Evolutionary conservation across 2,329 filamentous ascomycete species (phyloP), one percentile per base, ranked within the genome.

Genomic region (Tolypocladium ovalisporum): DNA sequence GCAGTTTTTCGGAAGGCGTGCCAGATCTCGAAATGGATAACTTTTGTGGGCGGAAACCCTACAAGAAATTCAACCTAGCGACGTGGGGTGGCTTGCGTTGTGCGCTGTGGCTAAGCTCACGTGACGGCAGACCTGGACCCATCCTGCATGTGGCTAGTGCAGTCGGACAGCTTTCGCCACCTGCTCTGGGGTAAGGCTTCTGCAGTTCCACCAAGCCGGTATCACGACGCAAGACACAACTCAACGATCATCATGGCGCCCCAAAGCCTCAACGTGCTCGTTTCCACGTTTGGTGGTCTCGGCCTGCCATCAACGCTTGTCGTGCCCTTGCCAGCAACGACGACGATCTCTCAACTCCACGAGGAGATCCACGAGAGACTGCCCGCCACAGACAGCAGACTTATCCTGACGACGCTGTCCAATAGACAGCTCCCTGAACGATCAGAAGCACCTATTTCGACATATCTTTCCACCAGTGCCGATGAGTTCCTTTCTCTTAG

Each of bases 211-310:
- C 17, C 29, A 34, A 19, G 47, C 7, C 44, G 19, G 34, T 10
- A 52, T 52, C 47, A 22, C 47, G 29, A 13, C 47, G 5, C 34
- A 15, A 52, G n/a, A 36, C 57, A 49, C 32, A 27, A 19, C 52
- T 55, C 42, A n/a, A 44, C 32, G 12, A 51, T 56, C 44, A 55
- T 19, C 42, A 89, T 89, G 85, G 74, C 77, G 42, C 66, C 78
- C 1, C 72, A 70, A 61, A 82, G 76, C 42, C 75, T 96, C 68
- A 96, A 96, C 73, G 79, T 97, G 61, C 83, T 97, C 59, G 78
- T 99, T 60, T 87, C 90, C 64, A 90, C 87, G 60, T 93, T 97
- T 67, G 80, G 87, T 9, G 93, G 93, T 61, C 81, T 96, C 22
- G 86, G 87, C 52, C 81, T 96, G 8, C 91, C 93, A 2, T 76